Conservation (phyloP, 148 eudicot genomes). For the Amaranthus hypochondriacus region DNA sequence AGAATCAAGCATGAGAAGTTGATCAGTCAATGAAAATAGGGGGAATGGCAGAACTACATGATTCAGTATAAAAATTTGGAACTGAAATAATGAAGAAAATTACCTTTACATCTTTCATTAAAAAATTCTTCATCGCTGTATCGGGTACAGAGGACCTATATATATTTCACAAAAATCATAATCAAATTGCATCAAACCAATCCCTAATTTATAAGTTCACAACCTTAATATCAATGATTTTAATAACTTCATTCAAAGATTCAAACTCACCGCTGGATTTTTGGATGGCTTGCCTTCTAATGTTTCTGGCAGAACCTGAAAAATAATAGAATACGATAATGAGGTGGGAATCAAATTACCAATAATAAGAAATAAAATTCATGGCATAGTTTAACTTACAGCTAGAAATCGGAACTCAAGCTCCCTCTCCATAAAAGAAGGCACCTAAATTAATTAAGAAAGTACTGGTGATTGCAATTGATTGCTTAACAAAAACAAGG, state of each 20-base stretch:
- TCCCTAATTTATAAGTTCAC: neutral
- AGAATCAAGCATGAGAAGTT: neutral
- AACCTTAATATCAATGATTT: slow-evolving; percentile 3
- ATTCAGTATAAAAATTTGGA: neutral
- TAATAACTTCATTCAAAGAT: neutral
- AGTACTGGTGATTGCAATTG: neutral
- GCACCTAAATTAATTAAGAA: slow-evolving; percentile 50
- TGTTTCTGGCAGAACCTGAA: slow-evolving; percentile 79
- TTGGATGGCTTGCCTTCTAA: slow-evolving; percentile 51
- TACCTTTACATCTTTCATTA: slow-evolving; percentile 75
- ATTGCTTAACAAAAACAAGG: neutral
- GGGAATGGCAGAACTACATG: neutral
- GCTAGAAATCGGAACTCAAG: slow-evolving; percentile 90
- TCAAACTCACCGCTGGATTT: slow-evolving; percentile 61
- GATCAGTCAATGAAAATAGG: neutral
- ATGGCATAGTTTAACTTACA: slow-evolving; percentile 43
- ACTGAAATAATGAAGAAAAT: neutral
- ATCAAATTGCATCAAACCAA: neutral
- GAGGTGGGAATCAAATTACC: neutral
- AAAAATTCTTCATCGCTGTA: slow-evolving; percentile 86
- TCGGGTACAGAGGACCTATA: slow-evolving; percentile 77
- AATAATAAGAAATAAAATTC: neutral
- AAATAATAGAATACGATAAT: neutral
- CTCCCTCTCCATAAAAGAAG: slow-evolving; percentile 80
- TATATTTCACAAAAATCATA: neutral